Conservation (phyloP, 306 rosid species). For the Crataegus laevigata region DNA sequence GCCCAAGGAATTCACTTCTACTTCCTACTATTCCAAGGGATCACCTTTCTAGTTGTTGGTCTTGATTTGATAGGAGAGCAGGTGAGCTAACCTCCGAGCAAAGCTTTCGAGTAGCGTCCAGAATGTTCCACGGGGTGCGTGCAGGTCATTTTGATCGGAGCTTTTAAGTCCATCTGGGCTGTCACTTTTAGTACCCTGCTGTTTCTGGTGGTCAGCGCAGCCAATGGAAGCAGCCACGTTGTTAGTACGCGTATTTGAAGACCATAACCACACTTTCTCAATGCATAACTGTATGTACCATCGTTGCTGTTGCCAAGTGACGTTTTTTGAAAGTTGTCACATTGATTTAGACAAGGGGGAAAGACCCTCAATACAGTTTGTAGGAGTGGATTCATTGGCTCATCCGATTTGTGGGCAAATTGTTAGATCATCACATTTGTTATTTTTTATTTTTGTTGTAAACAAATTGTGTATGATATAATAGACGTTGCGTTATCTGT, state of each 20-base stretch:
- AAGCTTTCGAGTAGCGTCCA: constrained; percentile 14
- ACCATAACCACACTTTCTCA: constrained; percentile 21
- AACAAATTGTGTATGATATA: constrained; percentile 31
- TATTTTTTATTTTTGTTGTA: constrained; percentile 37
- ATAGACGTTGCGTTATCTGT: constrained; percentile 10
- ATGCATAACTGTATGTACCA: constrained; percentile 26
- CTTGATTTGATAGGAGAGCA: constrained; percentile 97
- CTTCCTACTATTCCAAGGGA: constrained; percentile 89
- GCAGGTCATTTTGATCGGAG: constrained; percentile 5
- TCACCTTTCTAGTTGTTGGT: constrained; percentile 88
- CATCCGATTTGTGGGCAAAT: constrained; percentile 13
- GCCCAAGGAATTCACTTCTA: constrained; percentile 99
- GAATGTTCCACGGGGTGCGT: background rate
- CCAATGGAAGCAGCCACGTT: constrained; percentile 30
- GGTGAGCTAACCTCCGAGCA: constrained; percentile 50
- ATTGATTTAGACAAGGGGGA: background rate
- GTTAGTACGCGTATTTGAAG: constrained; percentile 31
- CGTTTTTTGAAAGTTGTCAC: background rate
- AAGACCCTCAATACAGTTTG: constrained; percentile 1
- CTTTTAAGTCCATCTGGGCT: constrained; percentile 1
- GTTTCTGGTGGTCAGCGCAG: constrained; percentile 23
- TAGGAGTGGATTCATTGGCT: constrained; percentile 8
- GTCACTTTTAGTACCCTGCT: constrained; percentile 14
- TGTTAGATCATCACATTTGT: constrained; percentile 30
- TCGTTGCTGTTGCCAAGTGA: constrained; percentile 34